These are phyloP conservation scores for Rhodotorula diobovata DNA, from an alignment of 768 basidiomycete species.

Conservation along the genomic window DNA sequence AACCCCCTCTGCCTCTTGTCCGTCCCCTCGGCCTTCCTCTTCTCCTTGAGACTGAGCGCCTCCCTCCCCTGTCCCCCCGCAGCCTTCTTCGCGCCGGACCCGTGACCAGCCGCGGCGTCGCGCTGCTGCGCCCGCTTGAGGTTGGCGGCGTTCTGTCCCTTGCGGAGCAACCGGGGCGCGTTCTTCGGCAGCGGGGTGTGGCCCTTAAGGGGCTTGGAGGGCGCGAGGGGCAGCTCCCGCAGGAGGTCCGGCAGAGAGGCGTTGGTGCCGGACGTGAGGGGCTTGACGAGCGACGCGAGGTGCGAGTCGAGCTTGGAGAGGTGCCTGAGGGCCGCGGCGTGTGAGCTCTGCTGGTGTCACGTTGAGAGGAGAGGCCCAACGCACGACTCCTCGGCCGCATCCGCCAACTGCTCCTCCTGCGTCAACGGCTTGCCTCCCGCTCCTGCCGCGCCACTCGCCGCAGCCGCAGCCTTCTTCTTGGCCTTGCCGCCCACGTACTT, in stretches of 20 bases:
- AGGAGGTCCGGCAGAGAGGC: conserved; percentile 33
- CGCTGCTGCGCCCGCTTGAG: conserved; percentile 30
- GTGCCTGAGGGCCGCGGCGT: conserved; percentile 60
- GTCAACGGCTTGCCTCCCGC: not conserved
- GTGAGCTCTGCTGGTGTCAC: too few species aligned
- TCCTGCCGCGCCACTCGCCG: not conserved
- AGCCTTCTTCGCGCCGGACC: conserved; percentile 11
- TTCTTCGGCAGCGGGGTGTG: conserved; percentile 38
- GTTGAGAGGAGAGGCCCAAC: not conserved
- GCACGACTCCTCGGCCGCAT: conserved; percentile 29
- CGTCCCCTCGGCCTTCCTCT: conserved; percentile 25
- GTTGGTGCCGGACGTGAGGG: conserved; percentile 65
- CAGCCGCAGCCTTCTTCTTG: not conserved
- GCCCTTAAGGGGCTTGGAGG: conserved; percentile 31
- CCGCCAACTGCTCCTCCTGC: conserved; percentile 6
- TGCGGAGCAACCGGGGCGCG: conserved; percentile 32
- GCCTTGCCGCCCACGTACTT: conserved; percentile 24
- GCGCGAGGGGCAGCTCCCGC: conserved; percentile 24
- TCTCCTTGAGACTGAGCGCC: conserved; percentile 35
- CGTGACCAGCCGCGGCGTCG: conserved; percentile 20
- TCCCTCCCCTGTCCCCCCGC: conserved; percentile 9
- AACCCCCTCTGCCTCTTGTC: conserved; percentile 37
- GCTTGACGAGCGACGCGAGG: conserved; percentile 70
- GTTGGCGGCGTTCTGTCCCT: conserved; percentile 35
- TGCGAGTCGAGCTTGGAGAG: conserved; percentile 68